Percentiles rank a stretch among this genome's conserved stretches.
phyloP scores from a whole-genome alignment of 257 asterid species.

The Gentiana macrophylla region DNA sequence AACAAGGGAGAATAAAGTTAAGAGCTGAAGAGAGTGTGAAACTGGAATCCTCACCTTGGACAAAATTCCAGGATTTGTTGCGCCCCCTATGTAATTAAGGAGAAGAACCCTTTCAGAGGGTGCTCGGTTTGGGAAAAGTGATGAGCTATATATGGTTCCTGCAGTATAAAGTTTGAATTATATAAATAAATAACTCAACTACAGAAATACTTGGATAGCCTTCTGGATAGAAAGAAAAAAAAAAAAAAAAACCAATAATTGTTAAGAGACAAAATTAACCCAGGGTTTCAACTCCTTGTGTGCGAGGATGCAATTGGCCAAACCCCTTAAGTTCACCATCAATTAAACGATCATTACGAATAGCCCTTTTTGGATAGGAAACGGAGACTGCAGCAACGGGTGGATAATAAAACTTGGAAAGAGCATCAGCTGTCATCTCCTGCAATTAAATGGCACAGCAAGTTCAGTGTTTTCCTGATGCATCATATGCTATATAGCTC shows the following conservation, averaged over 20 bases:
- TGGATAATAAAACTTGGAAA: constrained; percentile 71
- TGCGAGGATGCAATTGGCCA: constrained; percentile 98
- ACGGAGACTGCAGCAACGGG: constrained; percentile 93
- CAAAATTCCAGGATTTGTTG: constrained; percentile 64
- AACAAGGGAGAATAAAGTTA: too few relatives aligned
- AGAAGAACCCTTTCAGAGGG: constrained; percentile 87
- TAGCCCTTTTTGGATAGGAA: constrained; percentile 84
- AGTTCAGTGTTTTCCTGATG: background rate
- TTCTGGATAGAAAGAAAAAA: background rate
- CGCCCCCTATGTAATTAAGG: constrained; percentile 94
- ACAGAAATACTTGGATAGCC: too few relatives aligned
- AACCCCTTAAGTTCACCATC: constrained; percentile 92
- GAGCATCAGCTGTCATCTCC: constrained; percentile 78
- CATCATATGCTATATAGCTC: background rate
- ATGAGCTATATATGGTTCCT: constrained; percentile 97
- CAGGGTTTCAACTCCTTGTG: constrained; percentile 95
- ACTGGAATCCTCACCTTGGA: constrained; percentile 47
- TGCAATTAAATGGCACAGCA: constrained; percentile 17
- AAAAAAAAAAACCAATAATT: constrained; percentile 7
- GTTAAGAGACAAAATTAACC: constrained; percentile 32
- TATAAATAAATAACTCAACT: too few relatives aligned
- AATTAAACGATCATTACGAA: constrained; percentile 59
- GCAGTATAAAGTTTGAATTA: constrained; percentile 18
- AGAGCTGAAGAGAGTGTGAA: background rate
- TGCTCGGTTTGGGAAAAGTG: constrained; percentile 95